phyloP scores from a whole-genome alignment of 164 flowering plant genomes.

The Berberis thunbergii region DNA sequence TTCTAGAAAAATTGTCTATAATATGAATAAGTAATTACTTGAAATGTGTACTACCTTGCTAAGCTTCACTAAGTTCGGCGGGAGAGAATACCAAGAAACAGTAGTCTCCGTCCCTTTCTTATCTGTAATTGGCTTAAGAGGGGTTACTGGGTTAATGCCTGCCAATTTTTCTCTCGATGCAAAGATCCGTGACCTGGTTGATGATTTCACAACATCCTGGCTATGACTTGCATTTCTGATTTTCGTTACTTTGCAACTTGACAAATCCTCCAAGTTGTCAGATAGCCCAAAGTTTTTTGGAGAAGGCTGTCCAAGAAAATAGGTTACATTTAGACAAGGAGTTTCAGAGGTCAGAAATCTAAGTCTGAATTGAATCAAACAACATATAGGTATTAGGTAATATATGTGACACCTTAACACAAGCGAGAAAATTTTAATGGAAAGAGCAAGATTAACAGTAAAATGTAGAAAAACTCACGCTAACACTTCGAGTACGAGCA shows the following conservation, averaged over 20 bases:
- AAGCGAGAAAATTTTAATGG: too few relatives aligned
- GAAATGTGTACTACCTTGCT: constrained; percentile 37
- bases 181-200: constrained; percentile 16
- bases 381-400: too few relatives aligned
- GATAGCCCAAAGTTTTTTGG: constrained; percentile 15
- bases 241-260: constrained; percentile 14
- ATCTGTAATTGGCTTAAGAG: neutral
- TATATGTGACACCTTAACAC: too few relatives aligned
- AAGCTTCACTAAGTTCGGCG: constrained; percentile 30
- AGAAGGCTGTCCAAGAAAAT: constrained; percentile 22
- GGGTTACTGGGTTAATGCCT: constrained; percentile 7
- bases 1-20: neutral
- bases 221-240: constrained; percentile 15
- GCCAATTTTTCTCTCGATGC: constrained; percentile 6
- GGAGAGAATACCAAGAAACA: constrained; percentile 37
- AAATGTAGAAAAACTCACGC: too few relatives aligned
- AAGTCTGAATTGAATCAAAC: too few relatives aligned
- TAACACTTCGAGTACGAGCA: too few relatives aligned
- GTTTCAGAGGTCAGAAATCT: too few relatives aligned
- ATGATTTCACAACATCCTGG: constrained; percentile 17
- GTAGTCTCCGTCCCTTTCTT: constrained; percentile 21
- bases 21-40: neutral
- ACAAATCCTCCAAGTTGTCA: constrained; percentile 29
- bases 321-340: neutral
- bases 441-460: too few relatives aligned